phyloP scores from a whole-genome alignment of 805 yeast genomes.

The Blastobotrys chiropterorum region DNA sequence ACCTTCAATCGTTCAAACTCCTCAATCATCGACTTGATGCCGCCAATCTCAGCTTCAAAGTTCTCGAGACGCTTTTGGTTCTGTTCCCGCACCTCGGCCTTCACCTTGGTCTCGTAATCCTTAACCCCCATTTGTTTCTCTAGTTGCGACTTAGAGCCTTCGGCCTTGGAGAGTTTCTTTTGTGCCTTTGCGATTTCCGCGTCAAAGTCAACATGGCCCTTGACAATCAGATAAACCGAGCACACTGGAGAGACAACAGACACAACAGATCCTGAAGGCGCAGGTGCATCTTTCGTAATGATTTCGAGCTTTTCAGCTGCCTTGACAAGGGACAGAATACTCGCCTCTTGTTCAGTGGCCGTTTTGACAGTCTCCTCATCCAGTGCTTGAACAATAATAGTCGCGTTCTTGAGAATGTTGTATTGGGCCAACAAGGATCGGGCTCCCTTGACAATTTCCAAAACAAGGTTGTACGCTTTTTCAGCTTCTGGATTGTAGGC shows the following conservation, averaged over 20 bases:
- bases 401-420: constrained; percentile 80
- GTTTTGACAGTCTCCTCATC: constrained; percentile 43
- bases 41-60: constrained; percentile 80
- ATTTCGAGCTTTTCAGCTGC: constrained; percentile 74
- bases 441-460: constrained; percentile 83
- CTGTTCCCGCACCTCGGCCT: constrained; percentile 69
- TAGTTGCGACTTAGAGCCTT: constrained; percentile 52
- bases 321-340: constrained; percentile 88
- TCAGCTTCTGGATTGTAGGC: constrained; percentile 62
- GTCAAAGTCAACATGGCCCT: constrained; percentile 91
- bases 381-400: constrained; percentile 71
- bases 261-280: constrained; percentile 89
- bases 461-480: constrained; percentile 72
- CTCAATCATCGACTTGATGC: constrained; percentile 77
- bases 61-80: constrained; percentile 64
- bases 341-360: constrained; percentile 65
- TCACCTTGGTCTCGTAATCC: constrained; percentile 85
- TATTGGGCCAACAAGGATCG: constrained; percentile 91
- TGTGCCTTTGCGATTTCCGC: constrained; percentile 80
- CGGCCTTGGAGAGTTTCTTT: constrained; percentile 65
- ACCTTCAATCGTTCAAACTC: constrained; percentile 76
- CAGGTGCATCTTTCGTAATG: constrained; percentile 45
- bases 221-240: constrained; percentile 83
- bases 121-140: constrained; percentile 62
- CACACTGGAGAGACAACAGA: constrained; percentile 74